phyloP scores from a whole-genome alignment of 179 eudicot species.

The Vitellaria paradoxa region DNA sequence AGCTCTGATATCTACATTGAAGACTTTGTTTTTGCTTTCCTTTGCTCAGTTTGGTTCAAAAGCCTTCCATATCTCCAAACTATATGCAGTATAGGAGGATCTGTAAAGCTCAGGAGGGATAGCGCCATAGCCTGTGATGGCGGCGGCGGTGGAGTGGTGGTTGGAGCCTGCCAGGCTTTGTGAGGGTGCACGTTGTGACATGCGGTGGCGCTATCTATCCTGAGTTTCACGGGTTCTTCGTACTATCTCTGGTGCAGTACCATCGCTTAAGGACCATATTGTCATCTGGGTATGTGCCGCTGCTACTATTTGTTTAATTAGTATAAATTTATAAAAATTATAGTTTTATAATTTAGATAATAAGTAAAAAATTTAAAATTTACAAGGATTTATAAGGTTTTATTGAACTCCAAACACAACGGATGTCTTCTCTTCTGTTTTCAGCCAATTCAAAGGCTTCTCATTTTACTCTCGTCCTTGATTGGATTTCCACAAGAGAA shows the following conservation, averaged over 20 bases:
- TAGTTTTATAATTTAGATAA: too few species aligned
- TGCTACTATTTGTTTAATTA: too few species aligned
- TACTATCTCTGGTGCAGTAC: slow-evolving; percentile 15
- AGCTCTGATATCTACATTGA: background rate
- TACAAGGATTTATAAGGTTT: too few species aligned
- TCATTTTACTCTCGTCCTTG: too few species aligned
- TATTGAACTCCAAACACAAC: too few species aligned
- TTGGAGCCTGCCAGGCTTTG: background rate
- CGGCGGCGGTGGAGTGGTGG: background rate
- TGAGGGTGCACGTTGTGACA: background rate
- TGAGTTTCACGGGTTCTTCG: slow-evolving; percentile 42
- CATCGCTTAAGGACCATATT: background rate
- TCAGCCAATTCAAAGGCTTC: too few species aligned
- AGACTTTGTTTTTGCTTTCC: background rate
- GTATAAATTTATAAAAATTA: too few species aligned
- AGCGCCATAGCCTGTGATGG: slow-evolving; percentile 39
- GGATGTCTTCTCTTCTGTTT: too few species aligned
- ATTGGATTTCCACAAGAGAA: too few species aligned
- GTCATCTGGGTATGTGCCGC: background rate
- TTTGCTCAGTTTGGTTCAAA: background rate
- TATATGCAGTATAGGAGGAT: slow-evolving; percentile 25
- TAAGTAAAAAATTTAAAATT: too few species aligned
- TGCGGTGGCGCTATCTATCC: slow-evolving; percentile 42
- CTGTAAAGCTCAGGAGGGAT: slow-evolving; percentile 87
- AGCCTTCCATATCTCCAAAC: too few species aligned